These are phyloP conservation scores for Macroventuria anomochaeta DNA, from an alignment of 2,329 filamentous ascomycete genomes.

Conservation along the genomic window DNA sequence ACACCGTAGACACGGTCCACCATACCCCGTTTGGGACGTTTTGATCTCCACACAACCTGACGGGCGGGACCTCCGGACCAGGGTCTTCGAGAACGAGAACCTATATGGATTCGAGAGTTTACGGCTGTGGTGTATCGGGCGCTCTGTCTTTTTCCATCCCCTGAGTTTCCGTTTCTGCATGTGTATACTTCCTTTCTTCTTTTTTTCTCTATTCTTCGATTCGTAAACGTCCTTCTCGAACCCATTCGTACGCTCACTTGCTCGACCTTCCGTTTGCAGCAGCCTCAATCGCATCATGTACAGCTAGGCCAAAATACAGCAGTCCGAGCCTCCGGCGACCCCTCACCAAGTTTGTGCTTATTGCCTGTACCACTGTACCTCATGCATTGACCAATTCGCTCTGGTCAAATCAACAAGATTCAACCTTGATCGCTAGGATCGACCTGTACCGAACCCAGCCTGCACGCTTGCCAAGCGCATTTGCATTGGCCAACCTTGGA, in stretches of 20 bases:
- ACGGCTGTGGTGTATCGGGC: slow-evolving; percentile 5
- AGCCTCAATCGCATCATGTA: not conserved
- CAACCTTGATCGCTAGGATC: not conserved
- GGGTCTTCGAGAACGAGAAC: slow-evolving; percentile 37
- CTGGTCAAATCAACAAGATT: not conserved
- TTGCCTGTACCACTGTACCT: not conserved
- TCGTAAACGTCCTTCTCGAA: not conserved
- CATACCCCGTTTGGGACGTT: slow-evolving; percentile 26
- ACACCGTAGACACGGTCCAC: slow-evolving; percentile 33
- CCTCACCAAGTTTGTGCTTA: not conserved
- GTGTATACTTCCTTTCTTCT: not conserved
- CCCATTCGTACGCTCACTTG: not conserved
- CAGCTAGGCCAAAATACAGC: not conserved
- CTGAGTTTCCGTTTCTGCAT: slow-evolving; percentile 15
- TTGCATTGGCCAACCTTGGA: not conserved
- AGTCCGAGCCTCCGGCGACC: not conserved
- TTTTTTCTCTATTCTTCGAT: not conserved
- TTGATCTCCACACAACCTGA: slow-evolving; percentile 33
- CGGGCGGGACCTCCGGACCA: slow-evolving; percentile 35
- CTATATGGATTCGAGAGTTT: slow-evolving; percentile 24
- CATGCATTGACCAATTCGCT: not conserved
- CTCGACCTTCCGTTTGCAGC: not conserved
- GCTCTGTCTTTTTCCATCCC: slow-evolving; percentile 19
- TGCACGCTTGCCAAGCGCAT: not conserved
- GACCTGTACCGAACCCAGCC: not conserved